These are phyloP conservation scores for Mantamonas sphyraenae DNA, from an alignment of 78 protist genomes.

Conservation along the genomic window DNA sequence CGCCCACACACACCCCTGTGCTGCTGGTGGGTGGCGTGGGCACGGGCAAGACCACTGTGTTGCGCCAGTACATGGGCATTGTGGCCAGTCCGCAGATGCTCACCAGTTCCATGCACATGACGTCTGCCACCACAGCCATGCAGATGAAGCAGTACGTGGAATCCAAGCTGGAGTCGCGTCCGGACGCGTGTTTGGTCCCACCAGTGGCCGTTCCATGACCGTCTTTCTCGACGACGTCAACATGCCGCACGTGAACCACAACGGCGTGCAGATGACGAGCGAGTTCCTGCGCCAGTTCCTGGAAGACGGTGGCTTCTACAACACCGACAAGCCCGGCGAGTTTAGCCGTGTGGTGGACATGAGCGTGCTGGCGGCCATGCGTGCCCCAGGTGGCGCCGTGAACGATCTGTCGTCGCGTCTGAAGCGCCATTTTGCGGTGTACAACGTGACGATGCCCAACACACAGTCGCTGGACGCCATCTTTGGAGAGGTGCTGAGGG, in stretches of 20 bases:
- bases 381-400: slow-evolving; percentile 77
- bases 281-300: slow-evolving; percentile 75
- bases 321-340: slow-evolving; percentile 74
- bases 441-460: slow-evolving; percentile 73
- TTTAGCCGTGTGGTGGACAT: slow-evolving; percentile 34
- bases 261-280: slow-evolving; percentile 70
- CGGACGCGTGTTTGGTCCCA: too few relatives aligned
- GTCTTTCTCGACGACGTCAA: slow-evolving; percentile 78
- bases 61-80: slow-evolving; percentile 29
- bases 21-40: slow-evolving; percentile 77
- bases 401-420: slow-evolving; percentile 79
- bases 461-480: slow-evolving; percentile 44
- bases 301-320: slow-evolving; percentile 61
- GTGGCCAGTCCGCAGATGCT: too few relatives aligned
- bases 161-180: too few relatives aligned
- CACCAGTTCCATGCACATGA: too few relatives aligned
- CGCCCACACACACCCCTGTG: too few relatives aligned
- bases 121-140: too few relatives aligned
- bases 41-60: slow-evolving; percentile 70
- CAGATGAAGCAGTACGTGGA: too few relatives aligned
- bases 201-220: slow-evolving; percentile 30
- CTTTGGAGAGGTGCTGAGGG: slow-evolving; percentile 39
- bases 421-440: slow-evolving; percentile 62
- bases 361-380: slow-evolving; percentile 62
- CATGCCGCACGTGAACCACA: slow-evolving; percentile 75